These are phyloP conservation scores for Ulota crispa DNA, from an alignment of 225 moss, liverwort and hornwort genomes.

Conservation along the genomic window DNA sequence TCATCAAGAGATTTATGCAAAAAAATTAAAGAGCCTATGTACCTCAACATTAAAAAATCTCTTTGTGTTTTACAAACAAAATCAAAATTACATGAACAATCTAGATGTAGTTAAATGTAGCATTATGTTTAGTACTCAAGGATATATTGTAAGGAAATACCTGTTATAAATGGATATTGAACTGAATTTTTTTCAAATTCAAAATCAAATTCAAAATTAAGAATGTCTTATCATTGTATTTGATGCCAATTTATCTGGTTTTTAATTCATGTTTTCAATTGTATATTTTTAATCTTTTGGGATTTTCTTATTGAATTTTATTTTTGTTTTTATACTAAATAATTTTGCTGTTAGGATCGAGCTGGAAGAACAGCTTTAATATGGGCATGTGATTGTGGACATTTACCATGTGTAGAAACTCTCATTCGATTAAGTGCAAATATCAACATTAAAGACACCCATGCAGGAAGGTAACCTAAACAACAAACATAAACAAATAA, in stretches of 20 bases:
- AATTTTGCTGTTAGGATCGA: slow-evolving; percentile 51
- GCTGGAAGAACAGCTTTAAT: slow-evolving; percentile 87
- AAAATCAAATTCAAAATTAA: rapidly evolving
- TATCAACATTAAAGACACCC: slow-evolving; percentile 62
- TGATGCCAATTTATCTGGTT: rapidly evolving
- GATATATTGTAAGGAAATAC: too few species aligned
- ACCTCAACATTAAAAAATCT: too few species aligned
- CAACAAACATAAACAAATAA: too few species aligned
- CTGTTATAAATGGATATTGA: background rate
- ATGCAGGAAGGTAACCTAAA: slow-evolving; percentile 68
- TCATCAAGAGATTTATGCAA: too few species aligned
- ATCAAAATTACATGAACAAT: too few species aligned
- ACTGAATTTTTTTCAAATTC: background rate
- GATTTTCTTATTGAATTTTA: too few species aligned
- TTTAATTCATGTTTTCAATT: background rate
- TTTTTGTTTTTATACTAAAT: background rate
- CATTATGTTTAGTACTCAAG: background rate
- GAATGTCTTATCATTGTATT: rapidly evolving
- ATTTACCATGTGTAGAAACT: slow-evolving; percentile 70
- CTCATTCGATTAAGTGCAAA: slow-evolving; percentile 89
- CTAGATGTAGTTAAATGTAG: too few species aligned
- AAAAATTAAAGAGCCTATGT: too few species aligned
- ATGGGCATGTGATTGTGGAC: slow-evolving; percentile 95
- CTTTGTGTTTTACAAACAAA: too few species aligned
- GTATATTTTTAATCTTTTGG: too few species aligned